Percentiles rank a stretch among this genome's conserved stretches.
phyloP scores from a whole-genome alignment of 2,329 filamentous ascomycete genomes.

The Aspergillus thermomutatus region DNA sequence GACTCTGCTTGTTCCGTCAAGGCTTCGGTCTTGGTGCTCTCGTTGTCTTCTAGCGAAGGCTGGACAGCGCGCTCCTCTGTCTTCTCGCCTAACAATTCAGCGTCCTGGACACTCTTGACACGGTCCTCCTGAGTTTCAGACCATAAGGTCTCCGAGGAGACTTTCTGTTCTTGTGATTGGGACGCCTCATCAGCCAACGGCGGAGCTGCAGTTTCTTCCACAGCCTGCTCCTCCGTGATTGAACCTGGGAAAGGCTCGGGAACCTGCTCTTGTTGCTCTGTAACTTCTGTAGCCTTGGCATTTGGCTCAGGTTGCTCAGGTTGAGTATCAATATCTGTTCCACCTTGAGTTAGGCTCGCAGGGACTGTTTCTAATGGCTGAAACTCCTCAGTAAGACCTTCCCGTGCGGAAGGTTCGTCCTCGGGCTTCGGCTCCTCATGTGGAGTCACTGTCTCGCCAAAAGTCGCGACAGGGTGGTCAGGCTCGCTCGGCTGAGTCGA shows the following conservation, averaged over 20 bases:
- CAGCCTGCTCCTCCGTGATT: background rate
- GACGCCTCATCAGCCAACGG: background rate
- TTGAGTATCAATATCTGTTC: background rate
- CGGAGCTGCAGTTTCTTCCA: background rate
- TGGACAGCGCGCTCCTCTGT: background rate
- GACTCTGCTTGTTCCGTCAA: background rate
- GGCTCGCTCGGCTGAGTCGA: conserved; percentile 1
- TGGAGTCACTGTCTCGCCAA: background rate
- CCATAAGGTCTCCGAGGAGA: background rate
- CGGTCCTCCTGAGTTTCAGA: background rate
- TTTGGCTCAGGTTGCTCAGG: background rate
- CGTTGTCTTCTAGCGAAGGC: background rate
- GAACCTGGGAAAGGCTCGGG: background rate
- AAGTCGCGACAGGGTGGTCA: background rate
- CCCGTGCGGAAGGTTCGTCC: background rate
- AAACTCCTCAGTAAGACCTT: background rate
- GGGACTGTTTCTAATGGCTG: background rate
- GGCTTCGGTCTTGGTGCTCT: background rate
- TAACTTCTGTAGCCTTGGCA: background rate
- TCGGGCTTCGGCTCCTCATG: background rate
- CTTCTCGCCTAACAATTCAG: background rate
- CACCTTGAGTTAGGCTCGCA: background rate
- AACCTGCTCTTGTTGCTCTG: background rate
- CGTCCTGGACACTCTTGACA: background rate
- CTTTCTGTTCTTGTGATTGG: background rate